Evolutionary conservation across 2,329 filamentous ascomycete genomes (phyloP), one percentile per base, ranked within the genome.

Genomic region (Decorospora gaudefroyi): DNA sequence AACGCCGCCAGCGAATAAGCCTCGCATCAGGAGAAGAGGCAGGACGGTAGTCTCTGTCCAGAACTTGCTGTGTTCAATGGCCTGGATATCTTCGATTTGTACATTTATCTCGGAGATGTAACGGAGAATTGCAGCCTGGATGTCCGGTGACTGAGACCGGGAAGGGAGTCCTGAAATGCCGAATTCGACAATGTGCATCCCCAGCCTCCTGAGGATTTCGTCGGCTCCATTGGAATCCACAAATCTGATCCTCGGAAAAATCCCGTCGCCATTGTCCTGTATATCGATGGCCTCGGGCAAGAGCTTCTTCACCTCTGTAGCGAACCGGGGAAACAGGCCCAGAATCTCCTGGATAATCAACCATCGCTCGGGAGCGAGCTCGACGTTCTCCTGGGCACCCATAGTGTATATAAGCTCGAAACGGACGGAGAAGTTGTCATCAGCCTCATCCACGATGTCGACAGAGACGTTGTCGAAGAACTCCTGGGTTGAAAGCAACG

Each of bases 351-450:
- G 78, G 1, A 82, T 74, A 0, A 80, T 51, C 0, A 56, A 51
- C 85, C 84, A 88, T 4, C 85, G 70, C 2, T 78, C 63, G 0
- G 79, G 79, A 31, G 75, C 74, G 8, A 76, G 68, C 4, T 85
- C 78, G 0, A 84, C 69, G 0, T 75, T 51, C 1, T 61, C 56
- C 44, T 83, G 79, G 0, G 60, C 47, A 0, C 83, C 84, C 53
- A 85, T 77, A 0, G 82, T 84, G 44, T 87, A 86, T 1, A 86
- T 72, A 0, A 86, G 62, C 54, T 87, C 81, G 26, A 83, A 84
- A 32, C 78, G 80, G 3, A 77, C 73, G 29, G 75, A 80, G 29
- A 86, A 79, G 40, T 80, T 81, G 43, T 86, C 82, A 33, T 87
- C 84, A 26, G 79, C 83, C 61, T 87, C 83, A 43, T 87, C 83